phyloP scores from a whole-genome alignment of 148 eudicot species.

The Dianthus caryophyllus region DNA sequence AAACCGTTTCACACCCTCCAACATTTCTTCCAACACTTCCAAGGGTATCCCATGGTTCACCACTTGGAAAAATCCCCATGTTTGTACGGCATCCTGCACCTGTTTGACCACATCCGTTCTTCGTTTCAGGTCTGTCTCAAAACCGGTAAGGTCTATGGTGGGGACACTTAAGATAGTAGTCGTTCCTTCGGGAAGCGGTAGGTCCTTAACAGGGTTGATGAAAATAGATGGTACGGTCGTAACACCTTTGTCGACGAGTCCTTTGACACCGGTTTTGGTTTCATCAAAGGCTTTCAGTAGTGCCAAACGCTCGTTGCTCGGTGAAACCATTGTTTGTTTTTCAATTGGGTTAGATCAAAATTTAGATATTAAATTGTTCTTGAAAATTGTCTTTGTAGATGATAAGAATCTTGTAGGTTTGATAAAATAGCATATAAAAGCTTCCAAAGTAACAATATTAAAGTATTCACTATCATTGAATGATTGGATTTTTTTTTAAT shows the following conservation, averaged over 20 bases:
- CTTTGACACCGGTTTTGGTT: conserved; percentile 41
- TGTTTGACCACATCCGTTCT: not conserved
- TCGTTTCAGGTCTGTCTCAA: not conserved
- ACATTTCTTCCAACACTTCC: conserved; percentile 32
- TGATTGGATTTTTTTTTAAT: too few relatives aligned
- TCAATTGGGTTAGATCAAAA: too few relatives aligned
- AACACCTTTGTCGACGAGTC: conserved; percentile 35
- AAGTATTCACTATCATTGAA: too few relatives aligned
- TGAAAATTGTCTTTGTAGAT: too few relatives aligned
- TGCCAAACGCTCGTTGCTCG: conserved; percentile 8
- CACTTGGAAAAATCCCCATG: conserved; percentile 50
- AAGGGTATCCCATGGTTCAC: conserved; percentile 42
- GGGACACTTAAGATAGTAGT: conserved; percentile 9
- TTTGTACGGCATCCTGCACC: conserved; percentile 28
- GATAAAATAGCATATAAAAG: too few relatives aligned
- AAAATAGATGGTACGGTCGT: conserved; percentile 28
- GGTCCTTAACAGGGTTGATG: conserved; percentile 6
- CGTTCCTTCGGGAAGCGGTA: not conserved
- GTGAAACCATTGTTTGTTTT: conserved; percentile 1
- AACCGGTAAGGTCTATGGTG: conserved; percentile 21
- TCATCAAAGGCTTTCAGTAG: conserved; percentile 37
- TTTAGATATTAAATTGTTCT: too few relatives aligned
- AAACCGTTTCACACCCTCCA: conserved; percentile 30
- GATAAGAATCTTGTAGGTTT: too few relatives aligned
- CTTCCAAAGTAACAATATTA: too few relatives aligned